Percentiles rank a stretch among this genome's conserved stretches.
Evolutionary conservation across 768 basidiomycete species (phyloP).

Genomic region (Pisolithus albus): DNA sequence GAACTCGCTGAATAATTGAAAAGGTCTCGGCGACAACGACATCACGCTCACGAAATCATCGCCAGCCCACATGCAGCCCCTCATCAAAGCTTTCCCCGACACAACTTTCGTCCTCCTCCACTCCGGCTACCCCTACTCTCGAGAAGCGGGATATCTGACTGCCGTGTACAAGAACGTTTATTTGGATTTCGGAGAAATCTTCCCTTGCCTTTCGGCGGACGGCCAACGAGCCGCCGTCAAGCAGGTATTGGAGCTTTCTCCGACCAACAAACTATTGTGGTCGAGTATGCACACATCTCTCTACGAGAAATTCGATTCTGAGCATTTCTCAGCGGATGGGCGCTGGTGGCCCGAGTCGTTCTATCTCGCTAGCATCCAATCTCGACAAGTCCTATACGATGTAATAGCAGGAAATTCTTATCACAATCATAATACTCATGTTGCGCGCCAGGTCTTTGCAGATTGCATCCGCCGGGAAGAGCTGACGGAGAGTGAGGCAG

Average conservation of each 20-base stretch:
- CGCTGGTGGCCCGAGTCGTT: slow-evolving; percentile 68
- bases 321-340: slow-evolving; percentile 13
- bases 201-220: slow-evolving; percentile 55
- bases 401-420: slow-evolving; percentile 29
- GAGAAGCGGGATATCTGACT: slow-evolving; percentile 72
- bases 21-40: slow-evolving; percentile 65
- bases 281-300: slow-evolving; percentile 46
- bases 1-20: background rate
- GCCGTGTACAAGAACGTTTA: slow-evolving; percentile 69
- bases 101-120: slow-evolving; percentile 66
- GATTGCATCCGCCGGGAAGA: slow-evolving; percentile 43
- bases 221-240: slow-evolving; percentile 56
- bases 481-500: slow-evolving; percentile 48
- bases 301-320: background rate
- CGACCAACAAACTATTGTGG: slow-evolving; percentile 78
- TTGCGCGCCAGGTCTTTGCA: slow-evolving; percentile 45
- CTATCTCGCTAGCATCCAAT: slow-evolving; percentile 61
- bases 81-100: slow-evolving; percentile 57
- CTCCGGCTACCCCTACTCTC: slow-evolving; percentile 70
- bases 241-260: slow-evolving; percentile 63
- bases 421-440: background rate
- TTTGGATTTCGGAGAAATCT: slow-evolving; percentile 76
- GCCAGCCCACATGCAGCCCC: slow-evolving; percentile 59
- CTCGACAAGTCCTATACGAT: slow-evolving; percentile 53
- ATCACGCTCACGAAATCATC: slow-evolving; percentile 51